These are phyloP conservation scores for Diaporthe vexans DNA, from an alignment of 2,329 filamentous ascomycete genomes.

Conservation along the genomic window DNA sequence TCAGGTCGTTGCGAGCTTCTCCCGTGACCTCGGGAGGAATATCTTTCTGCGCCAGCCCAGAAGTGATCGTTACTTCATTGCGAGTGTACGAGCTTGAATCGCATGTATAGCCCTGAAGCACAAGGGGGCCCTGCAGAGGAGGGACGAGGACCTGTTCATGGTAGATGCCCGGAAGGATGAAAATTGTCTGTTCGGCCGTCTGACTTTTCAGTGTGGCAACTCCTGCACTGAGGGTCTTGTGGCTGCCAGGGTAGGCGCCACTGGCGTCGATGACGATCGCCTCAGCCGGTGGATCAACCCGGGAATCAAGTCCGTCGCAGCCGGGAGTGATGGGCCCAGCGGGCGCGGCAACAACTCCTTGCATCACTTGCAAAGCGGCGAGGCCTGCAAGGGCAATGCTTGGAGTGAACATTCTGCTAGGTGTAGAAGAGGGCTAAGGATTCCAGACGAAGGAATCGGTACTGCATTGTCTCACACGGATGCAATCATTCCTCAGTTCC, in stretches of 20 bases:
- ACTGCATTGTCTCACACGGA: background rate
- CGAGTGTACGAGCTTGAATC: conserved; percentile 16
- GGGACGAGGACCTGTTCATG: conserved; percentile 23
- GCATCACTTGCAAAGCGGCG: background rate
- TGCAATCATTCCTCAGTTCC: background rate
- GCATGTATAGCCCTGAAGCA: conserved; percentile 31
- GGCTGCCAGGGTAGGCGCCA: conserved; percentile 9
- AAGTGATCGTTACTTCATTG: conserved; percentile 29
- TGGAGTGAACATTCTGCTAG: background rate
- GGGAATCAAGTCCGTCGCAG: conserved; percentile 14
- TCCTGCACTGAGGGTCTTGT: conserved; percentile 12
- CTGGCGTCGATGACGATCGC: conserved; percentile 23
- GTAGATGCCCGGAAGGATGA: conserved; percentile 29
- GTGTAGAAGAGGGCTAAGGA: background rate
- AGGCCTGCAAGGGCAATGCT: conserved; percentile 1
- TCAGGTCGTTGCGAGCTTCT: conserved; percentile 27
- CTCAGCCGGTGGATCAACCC: background rate
- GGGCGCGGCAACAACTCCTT: background rate
- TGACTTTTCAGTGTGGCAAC: conserved; percentile 16
- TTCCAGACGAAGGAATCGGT: background rate
- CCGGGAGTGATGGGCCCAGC: background rate
- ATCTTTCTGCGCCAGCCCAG: conserved; percentile 17
- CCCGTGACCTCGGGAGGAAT: conserved; percentile 5
- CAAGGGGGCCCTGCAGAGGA: conserved; percentile 18
- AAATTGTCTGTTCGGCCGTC: conserved; percentile 15